Conservation (phyloP, 2,329 filamentous ascomycete species). For the Aspergillus jensenii region DNA sequence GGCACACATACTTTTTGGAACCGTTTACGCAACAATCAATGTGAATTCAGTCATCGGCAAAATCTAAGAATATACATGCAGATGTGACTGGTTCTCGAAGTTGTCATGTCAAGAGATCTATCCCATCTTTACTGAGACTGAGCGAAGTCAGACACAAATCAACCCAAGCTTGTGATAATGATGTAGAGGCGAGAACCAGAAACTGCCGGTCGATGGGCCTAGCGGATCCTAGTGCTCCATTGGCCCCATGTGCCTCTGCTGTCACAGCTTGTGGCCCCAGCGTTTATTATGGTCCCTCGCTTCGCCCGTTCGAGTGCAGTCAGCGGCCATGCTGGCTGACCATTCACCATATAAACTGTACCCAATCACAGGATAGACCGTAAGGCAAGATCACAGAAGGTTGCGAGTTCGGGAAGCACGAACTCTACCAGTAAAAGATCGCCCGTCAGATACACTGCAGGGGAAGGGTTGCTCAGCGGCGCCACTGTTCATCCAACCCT, state of each 20-base stretch:
- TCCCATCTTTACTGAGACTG: conserved; percentile 6
- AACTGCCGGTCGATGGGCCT: not conserved
- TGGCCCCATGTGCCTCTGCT: not conserved
- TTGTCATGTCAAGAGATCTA: conserved; percentile 11
- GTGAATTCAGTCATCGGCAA: conserved; percentile 11
- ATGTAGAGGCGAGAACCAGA: conserved; percentile 9
- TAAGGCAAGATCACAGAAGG: not conserved
- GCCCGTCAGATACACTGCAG: not conserved
- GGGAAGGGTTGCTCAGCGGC: not conserved
- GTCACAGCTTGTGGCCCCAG: not conserved
- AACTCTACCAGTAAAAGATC: not conserved
- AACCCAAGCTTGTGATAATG: conserved; percentile 2
- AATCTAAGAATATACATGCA: conserved; percentile 4
- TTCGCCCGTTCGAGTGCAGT: not conserved
- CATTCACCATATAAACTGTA: not conserved
- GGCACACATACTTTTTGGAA: conserved; percentile 10
- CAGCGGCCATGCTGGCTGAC: not conserved
- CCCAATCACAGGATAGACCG: not conserved
- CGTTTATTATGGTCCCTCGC: not conserved
- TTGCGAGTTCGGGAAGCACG: not conserved
- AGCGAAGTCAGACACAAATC: not conserved
- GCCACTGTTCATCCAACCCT: conserved; percentile 6
- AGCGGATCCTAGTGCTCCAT: conserved; percentile 5
- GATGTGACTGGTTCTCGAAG: conserved; percentile 19
- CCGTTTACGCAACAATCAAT: conserved; percentile 17